Evolutionary conservation across 768 basidiomycete species (phyloP).

Genomic region (Cystobasidiopsis lactophilus): DNA sequence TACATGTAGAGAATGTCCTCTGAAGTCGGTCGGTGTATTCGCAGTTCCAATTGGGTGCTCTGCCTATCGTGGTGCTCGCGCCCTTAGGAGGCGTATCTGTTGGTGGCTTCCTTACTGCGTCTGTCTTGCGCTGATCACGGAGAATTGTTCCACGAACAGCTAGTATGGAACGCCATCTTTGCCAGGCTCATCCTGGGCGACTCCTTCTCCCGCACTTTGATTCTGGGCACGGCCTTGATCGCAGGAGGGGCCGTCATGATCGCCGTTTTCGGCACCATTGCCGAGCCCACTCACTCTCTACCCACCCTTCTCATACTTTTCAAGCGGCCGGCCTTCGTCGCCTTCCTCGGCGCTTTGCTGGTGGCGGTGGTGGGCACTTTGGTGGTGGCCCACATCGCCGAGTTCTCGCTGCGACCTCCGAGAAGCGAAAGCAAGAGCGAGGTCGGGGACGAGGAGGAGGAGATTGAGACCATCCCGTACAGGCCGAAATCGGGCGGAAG

Average conservation of each 20-base stretch:
- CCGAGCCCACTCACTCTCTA: constrained; percentile 62
- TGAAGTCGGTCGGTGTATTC: no score
- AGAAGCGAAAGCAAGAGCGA: constrained; percentile 33
- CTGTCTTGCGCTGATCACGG: not conserved
- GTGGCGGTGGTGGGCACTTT: constrained; percentile 40
- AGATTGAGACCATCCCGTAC: not conserved
- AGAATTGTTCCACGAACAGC: constrained; percentile 14
- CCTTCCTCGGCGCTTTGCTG: constrained; percentile 55
- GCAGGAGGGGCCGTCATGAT: constrained; percentile 73
- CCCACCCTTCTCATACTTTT: constrained; percentile 65
- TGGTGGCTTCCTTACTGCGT: no score
- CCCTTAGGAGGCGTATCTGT: constrained; percentile 60
- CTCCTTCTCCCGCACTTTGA: constrained; percentile 59
- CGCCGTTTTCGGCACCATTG: constrained; percentile 75
- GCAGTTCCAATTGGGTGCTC: constrained; percentile 82
- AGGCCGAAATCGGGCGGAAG: not conserved
- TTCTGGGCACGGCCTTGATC: constrained; percentile 62
- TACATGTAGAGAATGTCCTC: not conserved
- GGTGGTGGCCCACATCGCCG: constrained; percentile 30
- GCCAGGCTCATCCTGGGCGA: constrained; percentile 66
- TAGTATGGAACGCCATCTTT: constrained; percentile 87
- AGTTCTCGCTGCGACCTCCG: constrained; percentile 8
- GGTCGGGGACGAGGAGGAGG: constrained; percentile 18
- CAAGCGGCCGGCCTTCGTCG: constrained; percentile 49
- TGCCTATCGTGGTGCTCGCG: constrained; percentile 84